Evolutionary conservation across 2,329 filamentous ascomycete species (phyloP), one percentile per base, ranked within the genome.

Genomic region (Phaeosphaeria sp.): DNA sequence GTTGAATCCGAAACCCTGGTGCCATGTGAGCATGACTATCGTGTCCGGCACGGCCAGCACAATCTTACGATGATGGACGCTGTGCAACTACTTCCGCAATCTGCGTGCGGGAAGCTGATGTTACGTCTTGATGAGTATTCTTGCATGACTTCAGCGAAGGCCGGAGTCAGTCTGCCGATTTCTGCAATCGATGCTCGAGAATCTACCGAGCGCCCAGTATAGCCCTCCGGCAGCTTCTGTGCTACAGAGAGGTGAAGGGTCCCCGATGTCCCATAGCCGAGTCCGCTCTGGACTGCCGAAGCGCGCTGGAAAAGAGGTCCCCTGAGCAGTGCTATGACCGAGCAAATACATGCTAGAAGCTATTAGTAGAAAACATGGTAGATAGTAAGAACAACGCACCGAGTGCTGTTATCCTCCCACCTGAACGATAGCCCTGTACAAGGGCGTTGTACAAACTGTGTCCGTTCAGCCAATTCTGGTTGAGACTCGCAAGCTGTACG

Each of bases 101-200:
- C 36, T 7, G 20, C 4, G 21, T 55, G 24, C 6, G 40, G 24
- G 11, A 55, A 45, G 40, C 46, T 55, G 36, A 55, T 49, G 20
- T 49, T 55, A 7, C 27, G 25, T n/a, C 52, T 36, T 27, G 21
- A 17, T n/a, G 46, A 49, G 18, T 55, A 49, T 7, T 49, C 46
- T 27, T 55, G 52, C 52, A 55, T 55, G 27, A 55, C 27, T 20
- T 55, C 33, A 11, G 52, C 52, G 40, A 55, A 55, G 9, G 30
- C 33, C 25, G 52, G 46, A 9, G 47, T 55, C 3, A 55, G 47
- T 18, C 52, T 50, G 9, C 36, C 36, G 20, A 50, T 43, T 21
- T 44, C 39, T 17, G n/a, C n/a, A 25, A 45, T 55, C 1, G 22
- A 25, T 9, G 46, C 39, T 45, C 47, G 45, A 39, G 52, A 45